These are phyloP conservation scores for Nymphaea thermarum DNA, from an alignment of 164 flowering plant species.

Conservation along the genomic window DNA sequence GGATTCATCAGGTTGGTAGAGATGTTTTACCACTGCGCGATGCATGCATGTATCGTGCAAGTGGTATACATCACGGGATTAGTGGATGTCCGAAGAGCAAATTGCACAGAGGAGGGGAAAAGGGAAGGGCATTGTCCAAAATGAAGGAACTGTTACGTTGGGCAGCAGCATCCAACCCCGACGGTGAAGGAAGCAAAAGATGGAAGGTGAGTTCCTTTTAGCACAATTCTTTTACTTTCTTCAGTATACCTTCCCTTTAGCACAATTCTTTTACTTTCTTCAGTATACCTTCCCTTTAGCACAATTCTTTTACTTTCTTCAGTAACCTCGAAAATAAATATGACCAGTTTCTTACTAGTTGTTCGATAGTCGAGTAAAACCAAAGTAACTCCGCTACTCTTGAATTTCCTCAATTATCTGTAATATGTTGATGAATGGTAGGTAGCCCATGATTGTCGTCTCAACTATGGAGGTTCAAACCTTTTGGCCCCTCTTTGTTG, in stretches of 20 bases:
- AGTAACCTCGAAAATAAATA: too few species aligned
- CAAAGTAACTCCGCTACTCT: too few species aligned
- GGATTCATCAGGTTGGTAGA: conserved; percentile 16
- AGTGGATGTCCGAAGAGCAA: neutral
- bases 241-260: too few species aligned
- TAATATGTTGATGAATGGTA: too few species aligned
- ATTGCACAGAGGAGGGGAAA: conserved; percentile 12
- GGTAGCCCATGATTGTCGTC: too few species aligned
- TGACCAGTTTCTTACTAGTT: too few species aligned
- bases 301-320: neutral
- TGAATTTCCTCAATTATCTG: too few species aligned
- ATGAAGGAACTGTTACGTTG: conserved; percentile 79
- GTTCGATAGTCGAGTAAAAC: too few species aligned
- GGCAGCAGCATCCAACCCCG: conserved; percentile 71
- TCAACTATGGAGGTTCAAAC: too few species aligned
- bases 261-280: neutral
- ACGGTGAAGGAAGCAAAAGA: conserved; percentile 32
- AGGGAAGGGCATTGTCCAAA: conserved; percentile 41
- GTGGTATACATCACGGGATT: conserved; percentile 10
- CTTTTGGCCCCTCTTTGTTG: too few species aligned
- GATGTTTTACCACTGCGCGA: conserved; percentile 51
- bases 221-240: neutral
- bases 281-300: too few species aligned
- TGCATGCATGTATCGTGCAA: conserved; percentile 1
- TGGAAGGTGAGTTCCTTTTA: conserved; percentile 38